These are phyloP conservation scores for Picea glauca DNA, from an alignment of 75 land plant genomes.

Conservation along the genomic window DNA sequence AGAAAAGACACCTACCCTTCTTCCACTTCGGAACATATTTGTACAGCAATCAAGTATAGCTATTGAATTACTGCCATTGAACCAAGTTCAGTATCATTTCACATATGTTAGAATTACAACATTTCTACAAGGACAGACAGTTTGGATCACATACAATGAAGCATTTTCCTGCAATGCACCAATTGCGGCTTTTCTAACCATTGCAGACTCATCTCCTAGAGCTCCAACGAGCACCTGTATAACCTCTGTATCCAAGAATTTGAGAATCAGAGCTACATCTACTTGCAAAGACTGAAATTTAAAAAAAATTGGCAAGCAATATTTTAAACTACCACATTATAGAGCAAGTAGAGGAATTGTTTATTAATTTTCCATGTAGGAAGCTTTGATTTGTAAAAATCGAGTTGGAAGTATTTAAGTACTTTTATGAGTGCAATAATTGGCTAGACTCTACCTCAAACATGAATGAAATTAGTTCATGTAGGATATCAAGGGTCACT, in stretches of 20 bases:
- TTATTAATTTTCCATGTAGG: not conserved
- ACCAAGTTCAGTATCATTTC: not conserved
- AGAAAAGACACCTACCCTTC: constrained; percentile 41
- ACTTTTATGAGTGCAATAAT: not conserved
- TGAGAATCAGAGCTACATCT: not conserved
- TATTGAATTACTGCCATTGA: constrained; percentile 61
- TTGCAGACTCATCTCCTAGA: constrained; percentile 66
- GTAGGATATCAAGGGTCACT: not conserved
- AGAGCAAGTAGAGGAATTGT: not conserved
- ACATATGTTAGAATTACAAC: not conserved
- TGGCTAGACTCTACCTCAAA: not conserved
- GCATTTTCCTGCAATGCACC: constrained; percentile 76
- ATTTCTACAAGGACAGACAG: not conserved
- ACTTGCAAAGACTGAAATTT: not conserved
- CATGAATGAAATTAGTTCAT: not conserved
- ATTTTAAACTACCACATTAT: not conserved
- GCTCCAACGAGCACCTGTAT: constrained; percentile 80
- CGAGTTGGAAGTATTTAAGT: not conserved
- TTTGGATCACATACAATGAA: constrained; percentile 36
- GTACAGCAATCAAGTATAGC: constrained; percentile 85
- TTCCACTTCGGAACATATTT: constrained; percentile 63
- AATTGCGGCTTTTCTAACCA: constrained; percentile 72
- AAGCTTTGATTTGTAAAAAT: not conserved
- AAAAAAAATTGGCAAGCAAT: not conserved
- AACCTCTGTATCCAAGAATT: constrained; percentile 46